These are phyloP conservation scores for Striga asiatica DNA, from an alignment of 257 asterid species.

Conservation along the genomic window DNA sequence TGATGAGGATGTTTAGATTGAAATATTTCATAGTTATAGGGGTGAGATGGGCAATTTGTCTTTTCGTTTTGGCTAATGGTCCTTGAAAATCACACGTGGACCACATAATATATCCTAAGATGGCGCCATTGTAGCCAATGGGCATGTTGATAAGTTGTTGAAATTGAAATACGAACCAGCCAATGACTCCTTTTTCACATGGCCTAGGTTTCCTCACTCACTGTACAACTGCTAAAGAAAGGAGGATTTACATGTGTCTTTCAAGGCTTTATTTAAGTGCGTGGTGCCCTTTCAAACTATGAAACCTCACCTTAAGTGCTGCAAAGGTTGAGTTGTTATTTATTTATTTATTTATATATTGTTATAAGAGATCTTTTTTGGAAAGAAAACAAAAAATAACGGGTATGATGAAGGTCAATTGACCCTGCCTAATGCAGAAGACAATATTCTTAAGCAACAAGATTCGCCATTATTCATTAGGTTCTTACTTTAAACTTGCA, in stretches of 20 bases:
- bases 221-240: not conserved
- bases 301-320: not conserved
- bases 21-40: not conserved
- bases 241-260: not conserved
- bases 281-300: not conserved
- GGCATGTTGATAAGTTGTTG: slow-evolving; percentile 14
- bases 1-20: slow-evolving; percentile 1
- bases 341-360: no score
- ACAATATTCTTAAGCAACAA: no score
- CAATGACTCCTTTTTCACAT: slow-evolving; percentile 14
- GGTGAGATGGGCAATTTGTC: slow-evolving; percentile 1
- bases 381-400: no score
- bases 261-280: not conserved
- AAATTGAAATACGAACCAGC: slow-evolving; percentile 10
- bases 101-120: not conserved
- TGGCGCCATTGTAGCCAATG: slow-evolving; percentile 21
- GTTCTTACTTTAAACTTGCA: no score
- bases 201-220: slow-evolving; percentile 17
- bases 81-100: not conserved
- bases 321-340: no score
- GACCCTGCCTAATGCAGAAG: no score
- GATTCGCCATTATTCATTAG: no score
- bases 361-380: no score
- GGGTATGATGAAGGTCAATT: no score
- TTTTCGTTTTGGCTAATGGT: not conserved